A percentile compares a stretch with the other conserved stretches of the same genome.
Conservation (phyloP, 1,284 basidiomycete species). For the Ganoderma resinaceum region DNA sequence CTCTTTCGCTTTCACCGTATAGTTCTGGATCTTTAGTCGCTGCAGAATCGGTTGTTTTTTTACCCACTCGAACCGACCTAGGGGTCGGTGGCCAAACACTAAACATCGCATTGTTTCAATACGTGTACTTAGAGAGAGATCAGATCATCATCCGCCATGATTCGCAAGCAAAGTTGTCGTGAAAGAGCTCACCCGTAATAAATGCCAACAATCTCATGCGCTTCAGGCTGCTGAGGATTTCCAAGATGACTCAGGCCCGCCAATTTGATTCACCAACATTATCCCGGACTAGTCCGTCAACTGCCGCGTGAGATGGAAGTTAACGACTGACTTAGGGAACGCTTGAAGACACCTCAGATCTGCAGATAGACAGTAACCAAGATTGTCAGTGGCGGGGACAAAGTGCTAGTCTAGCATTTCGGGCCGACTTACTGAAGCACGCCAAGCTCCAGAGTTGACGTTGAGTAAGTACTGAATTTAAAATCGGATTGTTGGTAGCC, state of each 20-base stretch:
- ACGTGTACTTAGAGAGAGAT: background rate
- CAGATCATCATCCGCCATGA: background rate
- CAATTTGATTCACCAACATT: background rate
- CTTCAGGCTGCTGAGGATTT: background rate
- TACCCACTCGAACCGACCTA: background rate
- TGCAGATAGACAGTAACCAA: no score
- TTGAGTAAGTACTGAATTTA: background rate
- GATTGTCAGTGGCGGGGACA: background rate
- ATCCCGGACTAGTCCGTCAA: background rate
- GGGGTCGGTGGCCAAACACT: background rate
- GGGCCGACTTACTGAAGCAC: background rate
- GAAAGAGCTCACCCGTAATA: no score
- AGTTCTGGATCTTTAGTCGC: background rate
- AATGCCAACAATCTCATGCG: background rate
- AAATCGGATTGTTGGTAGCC: background rate
- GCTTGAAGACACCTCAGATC: no score
- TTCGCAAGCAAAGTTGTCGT: background rate
- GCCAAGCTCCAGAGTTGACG: background rate
- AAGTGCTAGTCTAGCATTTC: background rate
- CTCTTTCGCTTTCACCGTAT: conserved; percentile 8
- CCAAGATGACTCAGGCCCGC: background rate
- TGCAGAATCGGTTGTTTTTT: background rate
- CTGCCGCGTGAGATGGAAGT: background rate
- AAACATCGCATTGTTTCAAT: background rate
- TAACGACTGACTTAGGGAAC: background rate